Evolutionary conservation across 2,329 filamentous ascomycete genomes (phyloP).

Genomic region (Sclerotinia glacialis): DNA sequence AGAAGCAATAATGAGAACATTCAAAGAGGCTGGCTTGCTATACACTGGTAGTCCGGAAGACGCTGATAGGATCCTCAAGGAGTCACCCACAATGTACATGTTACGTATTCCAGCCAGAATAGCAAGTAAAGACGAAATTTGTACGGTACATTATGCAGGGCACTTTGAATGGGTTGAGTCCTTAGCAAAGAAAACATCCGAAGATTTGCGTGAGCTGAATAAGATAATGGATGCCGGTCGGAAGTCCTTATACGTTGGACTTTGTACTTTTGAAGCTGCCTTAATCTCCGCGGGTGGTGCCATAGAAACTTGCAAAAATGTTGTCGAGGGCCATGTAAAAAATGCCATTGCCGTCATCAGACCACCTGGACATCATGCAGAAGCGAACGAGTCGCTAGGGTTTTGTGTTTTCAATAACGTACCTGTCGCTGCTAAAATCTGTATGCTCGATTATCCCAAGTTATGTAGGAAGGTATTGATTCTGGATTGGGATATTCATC

Average conservation of each 20-base stretch:
- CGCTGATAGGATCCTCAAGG: constrained; percentile 50
- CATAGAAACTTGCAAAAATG: constrained; percentile 93
- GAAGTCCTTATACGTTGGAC: constrained; percentile 80
- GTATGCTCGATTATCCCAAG: constrained; percentile 76
- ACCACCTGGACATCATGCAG: constrained; percentile 92
- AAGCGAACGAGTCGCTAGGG: constrained; percentile 79
- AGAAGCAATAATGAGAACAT: constrained; percentile 85
- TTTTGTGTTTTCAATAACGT: constrained; percentile 99
- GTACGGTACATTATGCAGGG: constrained; percentile 69
- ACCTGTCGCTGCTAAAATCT: constrained; percentile 84
- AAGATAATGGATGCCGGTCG: constrained; percentile 58
- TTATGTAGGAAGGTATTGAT: constrained; percentile 85
- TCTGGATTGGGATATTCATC: constrained; percentile 82
- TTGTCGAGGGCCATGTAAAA: constrained; percentile 78
- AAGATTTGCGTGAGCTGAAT: constrained; percentile 67
- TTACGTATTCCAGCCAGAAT: constrained; percentile 75
- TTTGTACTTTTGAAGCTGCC: constrained; percentile 76
- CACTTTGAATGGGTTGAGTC: constrained; percentile 77
- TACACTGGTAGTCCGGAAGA: constrained; percentile 58
- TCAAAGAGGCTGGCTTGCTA: constrained; percentile 78
- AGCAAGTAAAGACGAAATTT: constrained; percentile 77
- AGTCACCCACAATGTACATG: constrained; percentile 60
- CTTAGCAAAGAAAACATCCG: constrained; percentile 52
- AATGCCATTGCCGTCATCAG: constrained; percentile 95
- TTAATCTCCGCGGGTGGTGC: constrained; percentile 85